A percentile compares a stretch with the other conserved stretches of the same genome.
These are phyloP conservation scores for Annulohypoxylon maeteangense DNA, from an alignment of 495 filamentous ascomycete genomes.

Conservation along the genomic window DNA sequence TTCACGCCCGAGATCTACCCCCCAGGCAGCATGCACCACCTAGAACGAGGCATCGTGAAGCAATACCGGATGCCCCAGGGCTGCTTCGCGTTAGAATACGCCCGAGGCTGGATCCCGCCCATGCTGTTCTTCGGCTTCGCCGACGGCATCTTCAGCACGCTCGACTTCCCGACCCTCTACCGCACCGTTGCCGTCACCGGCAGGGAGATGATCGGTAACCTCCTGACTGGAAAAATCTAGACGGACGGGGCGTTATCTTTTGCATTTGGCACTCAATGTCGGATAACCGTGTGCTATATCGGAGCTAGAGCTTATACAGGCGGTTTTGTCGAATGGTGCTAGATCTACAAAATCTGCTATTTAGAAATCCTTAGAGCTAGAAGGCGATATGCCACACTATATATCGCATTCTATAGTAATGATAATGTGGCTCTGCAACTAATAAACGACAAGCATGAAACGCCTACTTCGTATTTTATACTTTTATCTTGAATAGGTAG, in stretches of 20 bases:
- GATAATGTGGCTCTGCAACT: neutral
- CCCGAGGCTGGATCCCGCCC: conserved; percentile 87
- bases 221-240: conserved; percentile 77
- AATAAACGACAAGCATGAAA: neutral
- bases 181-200: conserved; percentile 75
- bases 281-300: neutral
- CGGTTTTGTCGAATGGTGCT: neutral
- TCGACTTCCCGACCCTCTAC: conserved; percentile 84
- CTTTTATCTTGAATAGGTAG: no score
- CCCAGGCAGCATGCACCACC: conserved; percentile 78
- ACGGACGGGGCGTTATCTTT: neutral
- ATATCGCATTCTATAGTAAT: neutral
- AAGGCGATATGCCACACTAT: conserved; percentile 2
- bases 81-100: conserved; percentile 90
- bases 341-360: conserved; percentile 5
- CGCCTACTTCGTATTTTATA: neutral
- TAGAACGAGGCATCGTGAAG: conserved; percentile 78
- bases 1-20: conserved; percentile 81
- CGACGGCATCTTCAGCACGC: conserved; percentile 77
- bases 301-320: neutral
- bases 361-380: conserved; percentile 24
- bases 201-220: conserved; percentile 76
- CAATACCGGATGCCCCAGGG: conserved; percentile 84
- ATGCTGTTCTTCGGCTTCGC: conserved; percentile 90
- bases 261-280: neutral